Conservation (phyloP, 1,139 yeast genomes). For the Geotrichum carabidarum region DNA sequence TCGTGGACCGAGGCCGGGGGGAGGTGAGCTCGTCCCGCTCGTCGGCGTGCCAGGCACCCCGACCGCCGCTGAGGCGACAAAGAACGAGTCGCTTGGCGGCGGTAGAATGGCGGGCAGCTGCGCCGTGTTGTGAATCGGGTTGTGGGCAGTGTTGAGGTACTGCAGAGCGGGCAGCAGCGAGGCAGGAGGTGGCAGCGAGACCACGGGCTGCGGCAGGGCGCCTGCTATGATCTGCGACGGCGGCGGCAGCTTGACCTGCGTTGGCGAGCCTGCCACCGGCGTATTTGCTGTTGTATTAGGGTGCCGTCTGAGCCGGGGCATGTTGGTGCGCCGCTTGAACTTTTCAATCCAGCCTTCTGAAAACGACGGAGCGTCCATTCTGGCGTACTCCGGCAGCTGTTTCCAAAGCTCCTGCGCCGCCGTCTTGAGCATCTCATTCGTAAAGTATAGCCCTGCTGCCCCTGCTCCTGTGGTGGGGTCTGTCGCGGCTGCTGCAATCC, state of each 20-base stretch:
- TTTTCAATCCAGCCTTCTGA: slow-evolving; percentile 17
- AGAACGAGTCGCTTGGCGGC: not conserved
- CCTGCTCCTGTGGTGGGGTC: not conserved
- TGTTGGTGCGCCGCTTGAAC: slow-evolving; percentile 12
- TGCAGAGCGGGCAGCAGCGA: not conserved
- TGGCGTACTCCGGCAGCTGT: not conserved
- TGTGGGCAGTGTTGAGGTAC: not conserved
- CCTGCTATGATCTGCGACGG: not conserved
- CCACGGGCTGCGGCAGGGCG: not conserved
- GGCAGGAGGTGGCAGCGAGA: not conserved
- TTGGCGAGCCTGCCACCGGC: not conserved
- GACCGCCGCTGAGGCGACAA: not conserved
- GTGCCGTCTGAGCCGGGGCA: slow-evolving; percentile 1
- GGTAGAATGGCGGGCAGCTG: not conserved
- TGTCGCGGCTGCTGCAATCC: not conserved
- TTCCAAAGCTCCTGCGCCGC: slow-evolving; percentile 11
- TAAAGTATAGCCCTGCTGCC: not conserved
- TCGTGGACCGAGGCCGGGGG: not conserved
- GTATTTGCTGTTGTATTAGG: not conserved
- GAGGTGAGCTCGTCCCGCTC: not conserved
- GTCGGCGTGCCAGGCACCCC: not conserved
- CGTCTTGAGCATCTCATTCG: slow-evolving; percentile 12
- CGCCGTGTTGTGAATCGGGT: not conserved
- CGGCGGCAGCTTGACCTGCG: not conserved
- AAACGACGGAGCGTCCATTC: slow-evolving; percentile 7